Evolutionary conservation across 176 grass and related monocot species (phyloP).

Genomic region (Cenchrus americanus): DNA sequence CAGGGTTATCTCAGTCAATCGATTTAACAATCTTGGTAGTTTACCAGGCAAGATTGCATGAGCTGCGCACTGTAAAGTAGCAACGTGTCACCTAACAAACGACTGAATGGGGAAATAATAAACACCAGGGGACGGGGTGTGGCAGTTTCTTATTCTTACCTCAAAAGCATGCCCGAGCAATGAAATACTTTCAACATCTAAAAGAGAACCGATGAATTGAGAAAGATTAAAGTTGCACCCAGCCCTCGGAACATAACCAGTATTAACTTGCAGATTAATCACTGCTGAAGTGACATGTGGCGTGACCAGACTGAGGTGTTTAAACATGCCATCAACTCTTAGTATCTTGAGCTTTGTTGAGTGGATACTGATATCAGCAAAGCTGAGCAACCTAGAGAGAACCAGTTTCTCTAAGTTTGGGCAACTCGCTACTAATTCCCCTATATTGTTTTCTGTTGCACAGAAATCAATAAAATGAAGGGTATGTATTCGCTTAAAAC

Average conservation of each 20-base stretch:
- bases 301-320: conserved; percentile 41
- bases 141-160: conserved; percentile 41
- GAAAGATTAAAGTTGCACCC: conserved; percentile 37
- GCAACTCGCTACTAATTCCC: conserved; percentile 52
- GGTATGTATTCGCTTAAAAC: conserved; percentile 44
- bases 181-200: conserved; percentile 46
- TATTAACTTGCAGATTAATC: neutral
- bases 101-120: conserved; percentile 23
- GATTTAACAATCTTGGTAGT: conserved; percentile 39
- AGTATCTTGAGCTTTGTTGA: conserved; percentile 50
- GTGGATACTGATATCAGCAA: conserved; percentile 44
- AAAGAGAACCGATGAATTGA: conserved; percentile 44
- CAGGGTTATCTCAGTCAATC: conserved; percentile 39
- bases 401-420: conserved; percentile 43
- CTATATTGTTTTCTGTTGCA: conserved; percentile 33
- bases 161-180: conserved; percentile 15
- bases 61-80: conserved; percentile 36
- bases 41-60: conserved; percentile 23
- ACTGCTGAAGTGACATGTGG: conserved; percentile 35
- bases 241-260: neutral
- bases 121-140: neutral
- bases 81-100: conserved; percentile 14
- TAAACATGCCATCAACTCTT: conserved; percentile 40
- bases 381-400: conserved; percentile 22
- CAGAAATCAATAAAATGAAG: conserved; percentile 34